These are phyloP conservation scores for Nematocida sp. DNA, from an alignment of 371 early-diverging fungal species.

Conservation along the genomic window DNA sequence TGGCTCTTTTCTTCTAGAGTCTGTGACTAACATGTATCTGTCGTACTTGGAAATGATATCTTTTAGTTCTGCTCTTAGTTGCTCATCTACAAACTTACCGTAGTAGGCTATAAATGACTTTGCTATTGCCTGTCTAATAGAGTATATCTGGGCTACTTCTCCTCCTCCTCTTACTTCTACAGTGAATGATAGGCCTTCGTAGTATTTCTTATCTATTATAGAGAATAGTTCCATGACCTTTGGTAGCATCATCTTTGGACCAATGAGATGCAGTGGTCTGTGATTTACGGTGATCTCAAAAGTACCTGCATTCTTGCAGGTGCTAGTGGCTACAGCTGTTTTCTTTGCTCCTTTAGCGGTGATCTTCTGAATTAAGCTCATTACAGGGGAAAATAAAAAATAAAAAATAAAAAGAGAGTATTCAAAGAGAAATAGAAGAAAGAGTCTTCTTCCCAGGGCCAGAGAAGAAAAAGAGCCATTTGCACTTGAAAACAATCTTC, in stretches of 20 bases:
- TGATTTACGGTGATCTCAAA: conserved; percentile 87
- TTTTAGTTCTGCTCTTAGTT: conserved; percentile 95
- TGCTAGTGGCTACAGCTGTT: conserved; percentile 95
- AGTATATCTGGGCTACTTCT: conserved; percentile 84
- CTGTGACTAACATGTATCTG: conserved; percentile 93
- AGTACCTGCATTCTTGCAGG: conserved; percentile 90
- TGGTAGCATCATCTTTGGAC: conserved; percentile 86
- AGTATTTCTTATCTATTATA: conserved; percentile 84
- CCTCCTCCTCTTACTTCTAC: conserved; percentile 88
- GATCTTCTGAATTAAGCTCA: conserved; percentile 53
- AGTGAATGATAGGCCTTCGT: conserved; percentile 87
- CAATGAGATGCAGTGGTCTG: conserved; percentile 82
- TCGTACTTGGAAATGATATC: conserved; percentile 86
- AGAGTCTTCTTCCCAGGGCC: not conserved
- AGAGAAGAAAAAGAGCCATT: not conserved
- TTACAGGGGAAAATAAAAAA: conserved; percentile 44
- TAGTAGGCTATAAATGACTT: conserved; percentile 96
- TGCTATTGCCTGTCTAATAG: conserved; percentile 97
- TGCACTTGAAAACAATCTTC: not conserved
- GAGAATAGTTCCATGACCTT: conserved; percentile 97
- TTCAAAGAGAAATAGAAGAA: not conserved
- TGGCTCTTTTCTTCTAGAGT: conserved; percentile 98
- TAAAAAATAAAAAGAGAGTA: conserved; percentile 35
- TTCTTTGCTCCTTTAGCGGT: conserved; percentile 69
- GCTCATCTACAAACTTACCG: conserved; percentile 98